Evolutionary conservation across 106 monocot species (phyloP).

Genomic region (Allium cepa): DNA sequence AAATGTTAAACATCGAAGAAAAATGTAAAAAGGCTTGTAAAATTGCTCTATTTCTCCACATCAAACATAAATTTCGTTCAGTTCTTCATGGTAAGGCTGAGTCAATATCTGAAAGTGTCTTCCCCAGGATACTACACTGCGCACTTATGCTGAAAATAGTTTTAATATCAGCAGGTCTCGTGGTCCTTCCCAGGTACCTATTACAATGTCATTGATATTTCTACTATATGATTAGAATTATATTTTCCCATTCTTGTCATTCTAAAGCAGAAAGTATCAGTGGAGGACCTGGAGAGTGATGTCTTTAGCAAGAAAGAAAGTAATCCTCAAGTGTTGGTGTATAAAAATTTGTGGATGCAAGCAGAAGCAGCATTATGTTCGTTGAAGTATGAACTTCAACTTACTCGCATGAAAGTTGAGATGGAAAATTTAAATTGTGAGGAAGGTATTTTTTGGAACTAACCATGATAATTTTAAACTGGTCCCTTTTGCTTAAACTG

Average conservation of each 20-base stretch:
- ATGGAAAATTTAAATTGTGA: slow-evolving; percentile 7
- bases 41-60: too few species aligned
- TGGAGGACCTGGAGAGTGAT: slow-evolving; percentile 16
- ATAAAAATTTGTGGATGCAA: slow-evolving; percentile 55
- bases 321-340: slow-evolving; percentile 16
- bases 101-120: too few species aligned
- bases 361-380: slow-evolving; percentile 50
- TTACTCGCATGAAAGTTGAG: slow-evolving; percentile 17
- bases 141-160: too few species aligned
- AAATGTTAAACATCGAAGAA: too few species aligned
- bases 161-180: too few species aligned
- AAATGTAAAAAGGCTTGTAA: too few species aligned
- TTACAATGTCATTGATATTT: too few species aligned
- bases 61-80: too few species aligned
- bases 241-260: neutral
- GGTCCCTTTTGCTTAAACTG: neutral
- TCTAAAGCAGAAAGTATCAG: slow-evolving; percentile 1
- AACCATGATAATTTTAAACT: neutral
- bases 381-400: slow-evolving; percentile 39
- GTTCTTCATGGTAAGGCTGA: too few species aligned
- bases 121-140: too few species aligned
- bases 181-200: too few species aligned
- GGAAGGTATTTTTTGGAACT: slow-evolving; percentile 15
- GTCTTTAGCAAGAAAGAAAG: slow-evolving; percentile 10
- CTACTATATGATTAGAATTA: too few species aligned